Conservation (phyloP, 2,329 filamentous ascomycete species). For the Exophiala oligosperma region DNA sequence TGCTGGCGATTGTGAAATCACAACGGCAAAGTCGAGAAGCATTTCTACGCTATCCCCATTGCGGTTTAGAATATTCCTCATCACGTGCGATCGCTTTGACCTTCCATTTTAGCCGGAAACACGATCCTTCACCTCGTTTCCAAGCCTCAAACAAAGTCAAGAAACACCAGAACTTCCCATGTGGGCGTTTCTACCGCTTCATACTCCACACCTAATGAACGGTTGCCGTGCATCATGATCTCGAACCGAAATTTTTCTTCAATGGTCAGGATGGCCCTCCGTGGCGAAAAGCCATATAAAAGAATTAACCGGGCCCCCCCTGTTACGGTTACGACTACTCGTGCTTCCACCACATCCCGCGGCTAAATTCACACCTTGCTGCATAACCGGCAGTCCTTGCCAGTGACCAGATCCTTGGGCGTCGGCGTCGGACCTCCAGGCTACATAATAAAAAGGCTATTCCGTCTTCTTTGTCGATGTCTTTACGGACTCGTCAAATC, state of each 20-base stretch:
- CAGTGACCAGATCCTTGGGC: neutral
- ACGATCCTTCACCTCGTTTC: neutral
- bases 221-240: conserved; percentile 1
- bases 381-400: neutral
- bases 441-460: neutral
- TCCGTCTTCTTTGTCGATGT: neutral
- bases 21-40: neutral
- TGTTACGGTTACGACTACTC: neutral
- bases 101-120: neutral
- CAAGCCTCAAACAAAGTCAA: neutral
- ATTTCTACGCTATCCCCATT: neutral
- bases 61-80: neutral
- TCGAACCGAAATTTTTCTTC: neutral
- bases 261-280: neutral
- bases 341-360: neutral
- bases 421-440: neutral
- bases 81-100: neutral
- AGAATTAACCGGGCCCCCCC: neutral
- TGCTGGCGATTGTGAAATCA: too few species aligned
- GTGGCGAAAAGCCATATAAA: neutral
- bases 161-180: neutral
- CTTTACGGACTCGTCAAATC: neutral
- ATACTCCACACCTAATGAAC: neutral
- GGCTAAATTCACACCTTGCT: neutral
- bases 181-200: neutral